A percentile compares a stretch with the other conserved stretches of the same genome.
These are phyloP conservation scores for Neurospora sp. DNA, from an alignment of 495 filamentous ascomycete genomes.

Conservation along the genomic window DNA sequence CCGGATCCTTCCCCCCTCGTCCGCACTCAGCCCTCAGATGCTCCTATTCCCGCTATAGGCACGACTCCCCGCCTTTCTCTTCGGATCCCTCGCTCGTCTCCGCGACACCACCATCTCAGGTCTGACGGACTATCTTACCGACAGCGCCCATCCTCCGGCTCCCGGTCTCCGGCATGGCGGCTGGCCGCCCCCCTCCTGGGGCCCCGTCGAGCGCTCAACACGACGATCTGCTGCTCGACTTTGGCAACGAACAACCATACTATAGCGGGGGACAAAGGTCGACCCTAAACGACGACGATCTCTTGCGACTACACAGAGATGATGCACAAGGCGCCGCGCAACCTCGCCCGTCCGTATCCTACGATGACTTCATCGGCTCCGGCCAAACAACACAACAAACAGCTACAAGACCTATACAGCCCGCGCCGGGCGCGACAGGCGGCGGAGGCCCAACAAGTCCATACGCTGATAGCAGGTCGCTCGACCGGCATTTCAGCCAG, in stretches of 20 bases:
- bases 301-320: constrained; percentile 59
- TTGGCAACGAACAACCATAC: constrained; percentile 56
- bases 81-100: constrained; percentile 3
- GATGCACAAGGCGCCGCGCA: constrained; percentile 49
- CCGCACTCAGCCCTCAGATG: not conserved
- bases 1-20: not conserved
- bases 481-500: constrained; percentile 60
- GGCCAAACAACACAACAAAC: constrained; percentile 17
- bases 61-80: not conserved
- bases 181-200: constrained; percentile 55
- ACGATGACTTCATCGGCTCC: constrained; percentile 86
- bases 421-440: constrained; percentile 24
- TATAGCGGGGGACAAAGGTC: constrained; percentile 66
- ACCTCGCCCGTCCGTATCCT: constrained; percentile 77
- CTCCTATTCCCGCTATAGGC: not conserved
- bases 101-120: constrained; percentile 12
- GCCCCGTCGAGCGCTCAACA: constrained; percentile 49
- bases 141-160: not conserved
- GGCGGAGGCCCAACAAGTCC: constrained; percentile 28
- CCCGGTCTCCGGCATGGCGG: constrained; percentile 41
- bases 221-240: constrained; percentile 61
- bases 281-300: constrained; percentile 65
- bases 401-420: constrained; percentile 11
- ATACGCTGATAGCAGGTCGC: constrained; percentile 41
- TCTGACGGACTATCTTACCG: constrained; percentile 13